Percentiles rank a stretch among this genome's conserved stretches.
Evolutionary conservation across 129 eudicot species (phyloP).

Genomic region (Flaveria brownii): DNA sequence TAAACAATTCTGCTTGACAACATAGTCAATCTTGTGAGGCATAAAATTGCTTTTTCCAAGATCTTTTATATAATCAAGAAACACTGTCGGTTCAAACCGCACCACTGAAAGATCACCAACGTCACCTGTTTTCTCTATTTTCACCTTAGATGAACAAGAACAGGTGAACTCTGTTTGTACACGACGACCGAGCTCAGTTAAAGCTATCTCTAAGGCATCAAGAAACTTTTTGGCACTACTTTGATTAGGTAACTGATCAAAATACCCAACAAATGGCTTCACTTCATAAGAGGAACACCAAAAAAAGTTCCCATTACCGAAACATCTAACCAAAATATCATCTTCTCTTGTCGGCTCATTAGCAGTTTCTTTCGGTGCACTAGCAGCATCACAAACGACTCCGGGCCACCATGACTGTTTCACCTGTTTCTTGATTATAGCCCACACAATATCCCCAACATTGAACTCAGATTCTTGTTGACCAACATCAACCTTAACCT

Average conservation of each 20-base stretch:
- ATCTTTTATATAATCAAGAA: constrained; percentile 39
- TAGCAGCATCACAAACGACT: constrained; percentile 40
- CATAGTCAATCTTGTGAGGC: constrained; percentile 39
- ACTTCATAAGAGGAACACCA: constrained; percentile 44
- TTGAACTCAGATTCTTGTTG: constrained; percentile 27
- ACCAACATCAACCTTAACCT: constrained; percentile 16
- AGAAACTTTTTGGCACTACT: constrained; percentile 40
- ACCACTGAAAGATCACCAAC: constrained; percentile 26
- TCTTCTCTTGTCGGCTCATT: constrained; percentile 17
- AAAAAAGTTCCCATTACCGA: constrained; percentile 42
- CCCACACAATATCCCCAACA: constrained; percentile 63
- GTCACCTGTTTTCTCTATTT: constrained; percentile 14
- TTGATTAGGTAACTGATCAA: constrained; percentile 42
- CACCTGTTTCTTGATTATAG: constrained; percentile 34
- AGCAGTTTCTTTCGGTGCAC: constrained; percentile 33
- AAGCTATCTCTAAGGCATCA: constrained; percentile 44
- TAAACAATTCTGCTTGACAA: constrained; percentile 40
- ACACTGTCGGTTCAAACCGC: constrained; percentile 52
- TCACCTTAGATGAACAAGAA: constrained; percentile 43
- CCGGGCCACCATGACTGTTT: constrained; percentile 57
- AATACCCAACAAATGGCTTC: constrained; percentile 47
- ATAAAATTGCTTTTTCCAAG: constrained; percentile 35
- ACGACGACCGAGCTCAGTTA: constrained; percentile 48
- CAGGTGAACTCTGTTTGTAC: constrained; percentile 52
- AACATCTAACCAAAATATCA: constrained; percentile 42